Percentiles rank a stretch among this genome's conserved stretches.
These are phyloP conservation scores for Pseudozyma hubeiensis DNA, from an alignment of 1,284 basidiomycete species.

Conservation along the genomic window DNA sequence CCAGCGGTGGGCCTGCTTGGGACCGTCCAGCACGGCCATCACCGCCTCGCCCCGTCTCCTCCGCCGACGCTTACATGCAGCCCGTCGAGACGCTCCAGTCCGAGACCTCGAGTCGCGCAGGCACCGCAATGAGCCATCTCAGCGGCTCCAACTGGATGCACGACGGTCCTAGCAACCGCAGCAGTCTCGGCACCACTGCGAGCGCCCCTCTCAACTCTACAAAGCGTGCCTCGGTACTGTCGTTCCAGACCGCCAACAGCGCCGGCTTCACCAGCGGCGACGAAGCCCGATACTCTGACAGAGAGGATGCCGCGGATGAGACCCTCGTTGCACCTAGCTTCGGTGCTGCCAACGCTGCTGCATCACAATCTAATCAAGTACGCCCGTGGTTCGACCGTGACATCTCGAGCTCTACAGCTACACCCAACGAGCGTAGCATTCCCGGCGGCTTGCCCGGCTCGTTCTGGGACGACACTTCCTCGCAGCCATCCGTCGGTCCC, in stretches of 20 bases:
- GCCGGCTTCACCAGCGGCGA: constrained; percentile 54
- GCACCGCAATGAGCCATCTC: constrained; percentile 45
- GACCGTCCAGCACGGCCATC: constrained; percentile 3
- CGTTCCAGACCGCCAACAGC: constrained; percentile 63
- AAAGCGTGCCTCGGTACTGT: constrained; percentile 57
- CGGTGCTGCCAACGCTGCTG: neutral
- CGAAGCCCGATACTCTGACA: constrained; percentile 33
- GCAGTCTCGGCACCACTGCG: constrained; percentile 43
- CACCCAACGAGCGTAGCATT: constrained; percentile 37
- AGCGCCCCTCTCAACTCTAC: constrained; percentile 29
- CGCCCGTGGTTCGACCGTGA: constrained; percentile 39
- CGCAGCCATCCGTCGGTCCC: neutral
- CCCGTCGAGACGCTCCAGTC: constrained; percentile 34
- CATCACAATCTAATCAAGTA: constrained; percentile 5
- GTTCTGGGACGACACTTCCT: constrained; percentile 37
- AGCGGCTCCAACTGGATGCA: constrained; percentile 48
- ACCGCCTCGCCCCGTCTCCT: constrained; percentile 38
- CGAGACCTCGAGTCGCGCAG: constrained; percentile 38
- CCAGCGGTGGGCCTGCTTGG: constrained; percentile 3
- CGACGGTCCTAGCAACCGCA: constrained; percentile 39
- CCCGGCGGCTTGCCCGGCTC: constrained; percentile 41
- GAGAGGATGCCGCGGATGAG: constrained; percentile 22
- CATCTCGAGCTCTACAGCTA: constrained; percentile 22
- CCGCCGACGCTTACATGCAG: constrained; percentile 47
- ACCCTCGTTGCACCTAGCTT: neutral